These are phyloP conservation scores for Penicillium subrubescens DNA, from an alignment of 495 filamentous ascomycete genomes.

Conservation along the genomic window DNA sequence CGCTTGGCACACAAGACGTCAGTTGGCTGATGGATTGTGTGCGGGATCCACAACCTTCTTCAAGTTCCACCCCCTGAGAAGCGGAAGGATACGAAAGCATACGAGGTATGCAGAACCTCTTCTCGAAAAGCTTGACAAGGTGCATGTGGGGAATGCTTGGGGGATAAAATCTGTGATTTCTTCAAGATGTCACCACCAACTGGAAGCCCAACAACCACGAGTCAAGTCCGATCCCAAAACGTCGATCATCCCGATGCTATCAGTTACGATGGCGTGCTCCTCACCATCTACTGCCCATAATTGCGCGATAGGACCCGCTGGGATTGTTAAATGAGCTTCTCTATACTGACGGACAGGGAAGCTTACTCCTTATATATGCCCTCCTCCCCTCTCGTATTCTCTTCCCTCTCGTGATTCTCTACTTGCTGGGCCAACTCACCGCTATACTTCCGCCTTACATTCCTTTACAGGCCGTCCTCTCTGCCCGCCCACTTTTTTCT, in stretches of 20 bases:
- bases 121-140: not conserved
- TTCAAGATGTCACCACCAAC: too few species aligned
- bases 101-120: not conserved
- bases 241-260: constrained; percentile 23
- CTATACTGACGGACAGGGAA: not conserved
- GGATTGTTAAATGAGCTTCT: not conserved
- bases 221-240: not conserved
- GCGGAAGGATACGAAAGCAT: not conserved
- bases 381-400: not conserved
- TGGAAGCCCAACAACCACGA: too few species aligned
- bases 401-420: not conserved
- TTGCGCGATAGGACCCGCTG: constrained; percentile 26
- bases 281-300: constrained; percentile 16
- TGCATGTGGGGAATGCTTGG: not conserved
- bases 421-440: not conserved
- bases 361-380: constrained; percentile 3
- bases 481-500: not conserved
- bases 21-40: constrained; percentile 16
- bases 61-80: not conserved
- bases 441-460: not conserved
- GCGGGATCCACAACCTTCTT: constrained; percentile 10
- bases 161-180: too few species aligned
- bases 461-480: not conserved
- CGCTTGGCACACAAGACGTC: constrained; percentile 22
- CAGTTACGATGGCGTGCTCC: constrained; percentile 29